Evolutionary conservation across 2,329 filamentous ascomycete genomes (phyloP).

Genomic region (Colletotrichum lupini): DNA sequence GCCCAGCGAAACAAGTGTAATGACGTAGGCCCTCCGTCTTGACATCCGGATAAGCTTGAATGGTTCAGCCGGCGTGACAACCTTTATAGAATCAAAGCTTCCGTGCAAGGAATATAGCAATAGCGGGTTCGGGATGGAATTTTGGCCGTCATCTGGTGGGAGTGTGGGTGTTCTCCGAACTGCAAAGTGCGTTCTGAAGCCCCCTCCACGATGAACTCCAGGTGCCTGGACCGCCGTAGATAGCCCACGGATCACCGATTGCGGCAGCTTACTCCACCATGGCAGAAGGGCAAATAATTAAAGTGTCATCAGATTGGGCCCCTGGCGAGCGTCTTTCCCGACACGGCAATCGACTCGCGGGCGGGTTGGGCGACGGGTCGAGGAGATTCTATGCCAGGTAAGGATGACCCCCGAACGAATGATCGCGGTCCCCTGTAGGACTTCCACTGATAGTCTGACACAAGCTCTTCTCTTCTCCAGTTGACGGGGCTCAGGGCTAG

Average conservation of each 20-base stretch:
- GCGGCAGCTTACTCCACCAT: background rate
- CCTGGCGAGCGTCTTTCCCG: constrained; percentile 22
- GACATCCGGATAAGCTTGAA: background rate
- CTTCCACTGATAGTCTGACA: background rate
- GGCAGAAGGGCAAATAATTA: background rate
- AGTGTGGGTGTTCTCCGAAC: background rate
- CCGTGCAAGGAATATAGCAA: background rate
- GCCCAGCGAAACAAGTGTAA: background rate
- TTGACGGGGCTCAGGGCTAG: background rate
- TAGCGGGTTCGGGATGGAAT: background rate
- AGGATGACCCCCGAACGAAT: constrained; percentile 9
- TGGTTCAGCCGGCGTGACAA: background rate
- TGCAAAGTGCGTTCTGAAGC: background rate
- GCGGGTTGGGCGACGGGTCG: background rate
- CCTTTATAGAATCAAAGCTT: background rate
- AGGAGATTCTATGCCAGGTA: constrained; percentile 3
- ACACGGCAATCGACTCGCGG: constrained; percentile 24
- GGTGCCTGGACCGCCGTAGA: background rate
- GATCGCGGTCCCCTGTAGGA: background rate
- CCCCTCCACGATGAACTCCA: background rate
- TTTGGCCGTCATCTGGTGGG: background rate
- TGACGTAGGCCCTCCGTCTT: background rate
- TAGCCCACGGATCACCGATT: no score
- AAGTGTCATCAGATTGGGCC: background rate
- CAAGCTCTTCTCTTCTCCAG: background rate